Conservation (phyloP, 495 filamentous ascomycete genomes). For the Arthonia radiata region DNA sequence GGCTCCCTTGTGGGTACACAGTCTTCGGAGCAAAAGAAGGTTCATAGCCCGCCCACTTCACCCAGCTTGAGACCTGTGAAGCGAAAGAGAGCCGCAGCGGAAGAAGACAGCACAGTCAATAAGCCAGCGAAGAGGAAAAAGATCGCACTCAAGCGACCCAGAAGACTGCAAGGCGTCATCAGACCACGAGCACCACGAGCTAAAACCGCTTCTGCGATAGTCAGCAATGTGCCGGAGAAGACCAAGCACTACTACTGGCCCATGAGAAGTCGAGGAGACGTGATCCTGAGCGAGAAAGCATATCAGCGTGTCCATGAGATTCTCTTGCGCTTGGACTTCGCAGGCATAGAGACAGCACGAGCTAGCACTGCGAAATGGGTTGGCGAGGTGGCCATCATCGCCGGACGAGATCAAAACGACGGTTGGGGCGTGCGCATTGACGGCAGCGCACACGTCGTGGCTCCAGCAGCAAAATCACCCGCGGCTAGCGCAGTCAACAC, state of each 20-base stretch:
- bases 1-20: constrained; percentile 3
- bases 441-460: constrained; percentile 5
- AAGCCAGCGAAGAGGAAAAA: constrained; percentile 2
- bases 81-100: constrained; percentile 1
- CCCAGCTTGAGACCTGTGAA: constrained; percentile 3
- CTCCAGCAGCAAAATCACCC: constrained; percentile 1
- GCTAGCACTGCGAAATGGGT: constrained; percentile 52
- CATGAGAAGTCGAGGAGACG: constrained; percentile 35
- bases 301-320: constrained; percentile 60
- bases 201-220: constrained; percentile 16
- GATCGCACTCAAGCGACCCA: constrained; percentile 14
- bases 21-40: constrained; percentile 1
- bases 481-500: constrained; percentile 9
- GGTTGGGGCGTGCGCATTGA: constrained; percentile 8
- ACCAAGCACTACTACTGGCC: constrained; percentile 49
- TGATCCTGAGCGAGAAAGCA: constrained; percentile 40
- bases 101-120: background rate
- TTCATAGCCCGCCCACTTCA: constrained; percentile 3
- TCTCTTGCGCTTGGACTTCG: constrained; percentile 68
- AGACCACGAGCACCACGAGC: constrained; percentile 26
- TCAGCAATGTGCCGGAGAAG: constrained; percentile 17
- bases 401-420: constrained; percentile 12
- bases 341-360: constrained; percentile 36
- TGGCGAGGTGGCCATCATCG: constrained; percentile 27
- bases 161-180: constrained; percentile 25